Conservation (phyloP, 192 early-diverging fungal species). For the Chytriomyces confervae region DNA sequence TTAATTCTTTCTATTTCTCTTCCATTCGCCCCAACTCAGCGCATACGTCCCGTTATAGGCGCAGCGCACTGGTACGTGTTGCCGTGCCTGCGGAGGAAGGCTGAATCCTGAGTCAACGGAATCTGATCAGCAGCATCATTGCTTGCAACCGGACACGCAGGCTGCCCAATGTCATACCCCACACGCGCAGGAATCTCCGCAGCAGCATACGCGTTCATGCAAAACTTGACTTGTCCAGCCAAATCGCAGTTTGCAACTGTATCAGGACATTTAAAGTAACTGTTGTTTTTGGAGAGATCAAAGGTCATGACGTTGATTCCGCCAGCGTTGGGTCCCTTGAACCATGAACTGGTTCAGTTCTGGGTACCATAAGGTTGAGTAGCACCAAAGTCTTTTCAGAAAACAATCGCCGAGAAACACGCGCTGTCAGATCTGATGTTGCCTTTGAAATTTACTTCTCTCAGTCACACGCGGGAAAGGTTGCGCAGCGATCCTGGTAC, state of each 20-base stretch:
- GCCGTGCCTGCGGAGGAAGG: background rate
- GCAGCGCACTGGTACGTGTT: background rate
- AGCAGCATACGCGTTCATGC: conserved; percentile 1
- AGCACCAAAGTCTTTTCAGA: conserved; percentile 25
- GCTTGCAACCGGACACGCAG: background rate
- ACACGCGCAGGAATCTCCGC: conserved; percentile 4
- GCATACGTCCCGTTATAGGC: background rate
- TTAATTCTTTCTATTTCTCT: no score
- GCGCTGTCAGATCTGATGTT: background rate
- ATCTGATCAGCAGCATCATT: background rate
- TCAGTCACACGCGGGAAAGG: conserved; percentile 93
- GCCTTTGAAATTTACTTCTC: conserved; percentile 51
- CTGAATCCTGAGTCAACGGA: background rate
- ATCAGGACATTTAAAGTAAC: background rate
- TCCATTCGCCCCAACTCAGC: background rate
- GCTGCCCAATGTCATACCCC: conserved; percentile 7
- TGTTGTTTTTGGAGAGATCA: conserved; percentile 11
- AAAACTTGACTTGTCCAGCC: conserved; percentile 15
- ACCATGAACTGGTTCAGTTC: conserved; percentile 23
- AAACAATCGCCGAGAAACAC: background rate
- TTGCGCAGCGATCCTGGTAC: conserved; percentile 88
- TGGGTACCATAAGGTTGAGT: conserved; percentile 18
- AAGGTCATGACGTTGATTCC: conserved; percentile 31
- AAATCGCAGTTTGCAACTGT: background rate
- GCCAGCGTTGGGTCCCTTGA: conserved; percentile 29